phyloP scores from a whole-genome alignment of 306 rosid species.

The Canavalia gladiata region DNA sequence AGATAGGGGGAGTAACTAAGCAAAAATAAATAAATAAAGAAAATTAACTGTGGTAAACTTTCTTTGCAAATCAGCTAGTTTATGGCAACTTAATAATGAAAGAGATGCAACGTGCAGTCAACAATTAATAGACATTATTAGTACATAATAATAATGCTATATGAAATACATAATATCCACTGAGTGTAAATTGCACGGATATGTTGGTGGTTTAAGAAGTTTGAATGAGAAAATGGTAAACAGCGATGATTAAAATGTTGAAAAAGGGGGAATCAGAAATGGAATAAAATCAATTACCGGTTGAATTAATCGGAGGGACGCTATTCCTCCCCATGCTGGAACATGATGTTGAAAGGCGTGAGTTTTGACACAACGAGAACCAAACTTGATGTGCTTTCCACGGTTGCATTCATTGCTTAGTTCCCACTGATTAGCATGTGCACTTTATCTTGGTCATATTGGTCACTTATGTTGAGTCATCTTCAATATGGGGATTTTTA shows the following conservation, averaged over 20 bases:
- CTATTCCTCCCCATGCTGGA: conserved; percentile 54
- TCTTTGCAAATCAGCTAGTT: background rate
- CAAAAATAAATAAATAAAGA: background rate
- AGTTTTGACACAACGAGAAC: conserved; percentile 50
- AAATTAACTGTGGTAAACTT: background rate
- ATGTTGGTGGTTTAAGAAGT: conserved; percentile 41
- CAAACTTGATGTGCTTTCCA: conserved; percentile 41
- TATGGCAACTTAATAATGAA: conserved; percentile 31
- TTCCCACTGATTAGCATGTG: conserved; percentile 45
- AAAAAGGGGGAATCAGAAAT: conserved; percentile 35
- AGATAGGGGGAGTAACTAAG: background rate
- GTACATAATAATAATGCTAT: conserved; percentile 47
- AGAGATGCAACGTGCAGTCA: conserved; percentile 30
- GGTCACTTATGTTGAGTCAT: conserved; percentile 50
- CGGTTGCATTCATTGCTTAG: conserved; percentile 34
- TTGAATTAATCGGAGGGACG: conserved; percentile 48
- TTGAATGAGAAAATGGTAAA: conserved; percentile 42
- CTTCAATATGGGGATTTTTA: conserved; percentile 43
- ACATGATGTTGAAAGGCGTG: conserved; percentile 51
- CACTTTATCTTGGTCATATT: conserved; percentile 48
- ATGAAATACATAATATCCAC: conserved; percentile 37
- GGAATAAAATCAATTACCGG: conserved; percentile 51
- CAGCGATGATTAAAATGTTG: conserved; percentile 61
- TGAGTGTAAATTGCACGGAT: conserved; percentile 26
- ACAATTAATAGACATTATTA: conserved; percentile 36